Base-by-base conservation (phyloP, 805 yeast genomes). In the Lipomyces yamanashiensis region DNA sequence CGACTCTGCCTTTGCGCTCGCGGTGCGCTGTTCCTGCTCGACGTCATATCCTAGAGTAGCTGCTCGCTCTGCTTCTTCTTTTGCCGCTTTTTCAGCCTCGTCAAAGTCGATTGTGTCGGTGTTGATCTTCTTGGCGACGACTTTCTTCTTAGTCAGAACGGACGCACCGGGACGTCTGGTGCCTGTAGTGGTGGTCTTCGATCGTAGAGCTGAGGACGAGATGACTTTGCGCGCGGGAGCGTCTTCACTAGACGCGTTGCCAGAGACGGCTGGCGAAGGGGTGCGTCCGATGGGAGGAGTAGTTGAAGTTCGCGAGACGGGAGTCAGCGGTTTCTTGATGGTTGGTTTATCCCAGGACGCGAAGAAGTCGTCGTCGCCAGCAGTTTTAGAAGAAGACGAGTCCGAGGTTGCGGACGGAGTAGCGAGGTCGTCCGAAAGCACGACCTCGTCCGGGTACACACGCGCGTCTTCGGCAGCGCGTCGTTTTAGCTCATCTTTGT, bases 311-410 rank as follows among this genome's bases (percentile, higher is more conserved):
- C 71, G 75, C 39, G 74, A 78, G 5, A 87, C 77, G 17, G 83
- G 76, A 33, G 82, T 69, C 28, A 49, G 17, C 13, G 77, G 71
- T 58, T 71, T 71, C 55, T 72, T 71, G 49, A 77, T 76, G 50
- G 80, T 77, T n/a, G 96, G 91, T 73, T 90, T 90, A 62, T 90
- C 90, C 95, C 97, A 92, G 74, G 86, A 87, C 59, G 95, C 84
- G 78, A 95, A 95, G 76, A 95, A 95, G 76, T 91, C 97, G 75
- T 92, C 97, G 33, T 82, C 82, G 37, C 79, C 81, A 23, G 36
- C 52, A 13, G 19, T 28, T 23, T 78, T 77, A 19, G 19, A 53
- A 21, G 54, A 19, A 12, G 53, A 34, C 37, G 63, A 37, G 36
- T 47, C 61, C 28, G 63, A 28, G 36, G 39, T 59, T 9, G 57